Base-by-base conservation (phyloP, 2,329 filamentous ascomycete species). In the Aspergillus nomiae region DNA sequence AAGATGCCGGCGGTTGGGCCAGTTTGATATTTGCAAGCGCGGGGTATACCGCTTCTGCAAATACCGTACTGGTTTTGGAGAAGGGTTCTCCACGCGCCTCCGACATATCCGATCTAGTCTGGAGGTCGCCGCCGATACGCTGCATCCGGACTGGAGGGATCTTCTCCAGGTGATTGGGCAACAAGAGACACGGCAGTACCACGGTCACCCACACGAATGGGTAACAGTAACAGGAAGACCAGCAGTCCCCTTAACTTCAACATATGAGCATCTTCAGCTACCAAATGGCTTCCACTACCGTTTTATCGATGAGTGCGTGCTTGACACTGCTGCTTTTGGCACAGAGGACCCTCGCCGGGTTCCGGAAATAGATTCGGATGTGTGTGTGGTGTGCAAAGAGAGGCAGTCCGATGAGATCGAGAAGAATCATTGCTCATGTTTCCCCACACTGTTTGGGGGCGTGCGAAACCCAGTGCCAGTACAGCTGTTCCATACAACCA, bases 11-110 rank as follows among this genome's bases (percentile, higher is more conserved):
- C 3, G 85, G 85, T 3, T 87, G 84, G 84, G 81, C 80, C 2
- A 79, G 83, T 12, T 77, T 87, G 4, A 81, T 86, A 2, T 87
- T 87, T 66, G 82, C 85, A 5, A 84, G 85, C 38, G 84, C 74
- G 85, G 85, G 1, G 81, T 87, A 16, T 87, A 87, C 71, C 80
- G 85, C 9, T 85, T 87, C 71, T 87, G 85, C 81, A 87, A 87
- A 69, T 87, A 87, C 69, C 81, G 85, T 50, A 81, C 83, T 0
- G 83, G 82, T 5, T 86, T 87, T 68, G 79, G 81, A 48, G 77
- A 80, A 6, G 82, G 83, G 19, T 81, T 84, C 4, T 82, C 85
- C 73, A 76, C 79, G 41, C 79, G 80, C 2, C 74, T 87, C 8
- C 76, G 76, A 19, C 76, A 75, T 36, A 69, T 85, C 10, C 73